A percentile compares a stretch with the other conserved stretches of the same genome.
These are phyloP conservation scores for Lactifluus echinatus DNA, from an alignment of 768 basidiomycete genomes.

Conservation along the genomic window DNA sequence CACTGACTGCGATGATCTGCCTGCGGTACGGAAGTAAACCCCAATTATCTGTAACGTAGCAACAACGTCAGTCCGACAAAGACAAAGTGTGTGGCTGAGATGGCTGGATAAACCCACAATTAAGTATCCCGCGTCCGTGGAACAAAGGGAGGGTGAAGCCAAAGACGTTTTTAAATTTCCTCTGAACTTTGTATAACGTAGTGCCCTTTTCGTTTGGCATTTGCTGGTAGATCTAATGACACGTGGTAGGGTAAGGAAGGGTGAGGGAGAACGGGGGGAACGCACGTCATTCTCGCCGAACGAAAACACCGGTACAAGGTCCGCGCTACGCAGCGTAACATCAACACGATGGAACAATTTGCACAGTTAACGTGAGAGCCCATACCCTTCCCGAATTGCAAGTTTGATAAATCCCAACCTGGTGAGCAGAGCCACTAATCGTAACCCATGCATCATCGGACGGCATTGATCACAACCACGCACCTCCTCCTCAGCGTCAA, in stretches of 20 bases:
- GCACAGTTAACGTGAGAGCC: neutral
- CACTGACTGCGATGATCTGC: slow-evolving; percentile 92
- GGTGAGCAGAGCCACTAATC: neutral
- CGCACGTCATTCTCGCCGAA: slow-evolving; percentile 97
- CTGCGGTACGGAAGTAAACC: slow-evolving; percentile 94
- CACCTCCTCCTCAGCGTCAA: slow-evolving; percentile 68
- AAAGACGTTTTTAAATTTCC: slow-evolving; percentile 84
- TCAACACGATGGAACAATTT: slow-evolving; percentile 1
- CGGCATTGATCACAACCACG: slow-evolving; percentile 18
- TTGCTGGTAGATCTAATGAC: slow-evolving; percentile 81
- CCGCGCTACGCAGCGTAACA: slow-evolving; percentile 48
- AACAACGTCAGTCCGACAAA: neutral
- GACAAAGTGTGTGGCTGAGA: neutral
- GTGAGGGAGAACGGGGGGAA: slow-evolving; percentile 15
- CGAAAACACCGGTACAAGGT: slow-evolving; percentile 94
- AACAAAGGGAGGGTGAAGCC: slow-evolving; percentile 98
- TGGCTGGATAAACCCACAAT: slow-evolving; percentile 49
- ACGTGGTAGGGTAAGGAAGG: neutral
- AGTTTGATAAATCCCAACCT: slow-evolving; percentile 94
- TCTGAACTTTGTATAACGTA: slow-evolving; percentile 75
- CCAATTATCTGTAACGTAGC: slow-evolving; percentile 71
- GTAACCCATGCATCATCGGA: neutral
- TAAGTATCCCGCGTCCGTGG: slow-evolving; percentile 89
- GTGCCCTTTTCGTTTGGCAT: slow-evolving; percentile 95
- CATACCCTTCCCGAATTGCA: slow-evolving; percentile 81